Evolutionary conservation across 2,329 filamentous ascomycete species (phyloP).

Genomic region (Xylaria sp.): DNA sequence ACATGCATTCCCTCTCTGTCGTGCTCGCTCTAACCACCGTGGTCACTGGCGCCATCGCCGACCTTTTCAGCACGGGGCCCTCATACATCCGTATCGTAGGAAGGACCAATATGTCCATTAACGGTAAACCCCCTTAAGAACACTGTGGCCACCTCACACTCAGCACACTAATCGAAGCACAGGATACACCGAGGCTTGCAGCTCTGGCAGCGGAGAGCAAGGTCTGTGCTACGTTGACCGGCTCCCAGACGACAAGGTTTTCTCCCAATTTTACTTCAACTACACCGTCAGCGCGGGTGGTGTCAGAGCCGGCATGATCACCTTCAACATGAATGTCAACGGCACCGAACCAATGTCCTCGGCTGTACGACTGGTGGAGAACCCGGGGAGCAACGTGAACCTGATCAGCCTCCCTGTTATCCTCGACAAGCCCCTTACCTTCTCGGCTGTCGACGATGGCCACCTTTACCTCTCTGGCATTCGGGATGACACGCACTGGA

Average conservation of each 20-base stretch:
- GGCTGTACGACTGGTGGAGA: constrained; percentile 29
- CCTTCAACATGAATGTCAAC: neutral
- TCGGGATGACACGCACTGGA: neutral
- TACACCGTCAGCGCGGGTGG: neutral
- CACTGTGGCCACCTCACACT: neutral
- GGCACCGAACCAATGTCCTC: neutral
- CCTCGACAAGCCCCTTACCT: constrained; percentile 4
- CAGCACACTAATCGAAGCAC: neutral
- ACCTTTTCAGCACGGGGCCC: constrained; percentile 35
- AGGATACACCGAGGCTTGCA: constrained; percentile 43
- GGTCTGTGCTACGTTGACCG: constrained; percentile 40
- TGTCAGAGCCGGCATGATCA: neutral
- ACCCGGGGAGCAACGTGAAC: constrained; percentile 41
- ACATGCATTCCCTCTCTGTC: constrained; percentile 22
- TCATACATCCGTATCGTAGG: constrained; percentile 41
- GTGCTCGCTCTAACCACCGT: constrained; percentile 29
- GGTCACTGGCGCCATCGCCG: constrained; percentile 32
- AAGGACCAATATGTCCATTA: constrained; percentile 38
- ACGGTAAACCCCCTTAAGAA: constrained; percentile 35
- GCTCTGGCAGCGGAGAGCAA: constrained; percentile 41
- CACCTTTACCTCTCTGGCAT: neutral
- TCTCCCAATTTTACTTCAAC: neutral
- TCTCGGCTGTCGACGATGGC: neutral
- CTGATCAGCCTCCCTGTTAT: constrained; percentile 35
- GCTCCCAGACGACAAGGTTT: constrained; percentile 6